These are phyloP conservation scores for Adiantum capillusveneris DNA, from an alignment of 75 land plant genomes.

Conservation along the genomic window DNA sequence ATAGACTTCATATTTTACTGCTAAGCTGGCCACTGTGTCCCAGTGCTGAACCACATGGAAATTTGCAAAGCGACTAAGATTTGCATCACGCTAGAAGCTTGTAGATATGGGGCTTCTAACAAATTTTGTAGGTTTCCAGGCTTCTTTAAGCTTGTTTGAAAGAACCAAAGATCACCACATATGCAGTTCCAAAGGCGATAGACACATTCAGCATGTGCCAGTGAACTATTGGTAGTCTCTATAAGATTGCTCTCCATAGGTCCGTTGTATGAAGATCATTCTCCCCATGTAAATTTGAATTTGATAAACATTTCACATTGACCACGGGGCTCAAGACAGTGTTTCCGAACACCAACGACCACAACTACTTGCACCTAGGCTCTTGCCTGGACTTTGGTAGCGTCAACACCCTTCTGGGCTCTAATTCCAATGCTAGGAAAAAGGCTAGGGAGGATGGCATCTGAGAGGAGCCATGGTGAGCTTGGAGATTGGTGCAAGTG, in stretches of 20 bases:
- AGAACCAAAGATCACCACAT: slow-evolving; percentile 48
- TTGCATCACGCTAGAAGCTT: slow-evolving; percentile 56
- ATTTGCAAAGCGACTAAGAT: slow-evolving; percentile 59
- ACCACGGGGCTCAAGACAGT: no score
- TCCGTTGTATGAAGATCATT: slow-evolving; percentile 18
- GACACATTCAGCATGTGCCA: slow-evolving; percentile 76
- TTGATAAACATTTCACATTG: no score
- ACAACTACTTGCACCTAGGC: no score
- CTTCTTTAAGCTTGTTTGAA: slow-evolving; percentile 42
- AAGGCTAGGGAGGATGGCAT: no score
- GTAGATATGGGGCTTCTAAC: slow-evolving; percentile 53
- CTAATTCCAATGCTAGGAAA: no score
- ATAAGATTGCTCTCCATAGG: slow-evolving; percentile 50
- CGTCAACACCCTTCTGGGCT: no score
- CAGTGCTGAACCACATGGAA: slow-evolving; percentile 57
- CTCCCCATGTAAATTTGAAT: no score
- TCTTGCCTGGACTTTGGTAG: no score
- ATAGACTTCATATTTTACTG: slow-evolving; percentile 82
- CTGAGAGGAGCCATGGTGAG: no score
- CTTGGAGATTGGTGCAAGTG: no score
- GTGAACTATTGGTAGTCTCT: slow-evolving; percentile 40
- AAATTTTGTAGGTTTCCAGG: slow-evolving; percentile 62
- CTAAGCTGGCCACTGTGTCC: slow-evolving; percentile 71
- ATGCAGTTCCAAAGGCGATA: slow-evolving; percentile 66
- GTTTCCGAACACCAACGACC: no score